Conservation (phyloP, 1,139 yeast genomes). For the Scheffersomyces quercinus region DNA sequence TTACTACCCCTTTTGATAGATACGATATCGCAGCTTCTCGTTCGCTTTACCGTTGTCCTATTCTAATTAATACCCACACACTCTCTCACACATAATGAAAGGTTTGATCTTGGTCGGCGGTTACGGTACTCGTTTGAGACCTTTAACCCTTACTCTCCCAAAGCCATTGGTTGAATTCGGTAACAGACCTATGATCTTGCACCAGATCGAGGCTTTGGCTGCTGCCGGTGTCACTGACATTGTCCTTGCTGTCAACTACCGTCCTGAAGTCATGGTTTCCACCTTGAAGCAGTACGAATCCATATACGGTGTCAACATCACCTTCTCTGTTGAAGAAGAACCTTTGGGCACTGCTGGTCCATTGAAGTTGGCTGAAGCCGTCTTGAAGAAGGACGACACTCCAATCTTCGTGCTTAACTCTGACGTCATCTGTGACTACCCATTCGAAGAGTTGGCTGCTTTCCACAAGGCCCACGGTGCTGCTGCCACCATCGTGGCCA, state of each 20-base stretch:
- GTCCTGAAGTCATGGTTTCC: conserved; percentile 98
- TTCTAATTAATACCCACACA: too few species aligned
- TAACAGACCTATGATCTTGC: conserved; percentile 96
- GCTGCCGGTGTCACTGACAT: conserved; percentile 99
- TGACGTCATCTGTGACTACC: conserved; percentile 98
- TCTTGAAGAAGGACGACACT: conserved; percentile 88
- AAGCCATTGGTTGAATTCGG: conserved; percentile 99
- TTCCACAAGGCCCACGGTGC: conserved; percentile 98
- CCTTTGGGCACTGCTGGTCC: conserved; percentile 99
- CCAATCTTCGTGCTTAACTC: conserved; percentile 98
- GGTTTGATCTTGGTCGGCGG: conserved; percentile 99
- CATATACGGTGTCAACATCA: conserved; percentile 90
- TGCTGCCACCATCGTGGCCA: conserved; percentile 97
- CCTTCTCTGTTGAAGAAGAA: conserved; percentile 98
- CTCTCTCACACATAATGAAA: conserved; percentile 59
- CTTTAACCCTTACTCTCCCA: conserved; percentile 93
- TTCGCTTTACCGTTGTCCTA: too few species aligned
- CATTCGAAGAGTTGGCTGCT: conserved; percentile 85
- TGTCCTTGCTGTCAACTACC: conserved; percentile 97
- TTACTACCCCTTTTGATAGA: too few species aligned
- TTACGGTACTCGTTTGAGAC: conserved; percentile 99
- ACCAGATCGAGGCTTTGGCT: conserved; percentile 97
- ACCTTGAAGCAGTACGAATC: conserved; percentile 92
- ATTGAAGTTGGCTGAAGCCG: conserved; percentile 91
- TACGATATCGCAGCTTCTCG: too few species aligned